These are phyloP conservation scores for Venturia pyrina DNA, from an alignment of 2,329 filamentous ascomycete species.

Conservation along the genomic window DNA sequence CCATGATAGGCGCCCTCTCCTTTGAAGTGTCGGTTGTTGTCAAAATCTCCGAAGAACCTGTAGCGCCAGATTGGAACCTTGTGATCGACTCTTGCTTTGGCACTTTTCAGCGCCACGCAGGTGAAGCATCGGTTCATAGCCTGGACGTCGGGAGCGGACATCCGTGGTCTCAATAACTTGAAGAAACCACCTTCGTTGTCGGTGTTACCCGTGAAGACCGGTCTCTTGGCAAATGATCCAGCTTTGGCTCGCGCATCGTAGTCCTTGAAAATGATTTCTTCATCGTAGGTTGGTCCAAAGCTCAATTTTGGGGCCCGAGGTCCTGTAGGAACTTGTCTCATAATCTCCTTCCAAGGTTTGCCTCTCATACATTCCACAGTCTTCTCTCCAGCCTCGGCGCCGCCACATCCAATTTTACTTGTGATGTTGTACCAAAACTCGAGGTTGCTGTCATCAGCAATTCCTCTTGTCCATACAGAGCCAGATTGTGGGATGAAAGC, in stretches of 20 bases:
- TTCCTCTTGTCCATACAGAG: slow-evolving; percentile 4
- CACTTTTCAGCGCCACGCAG: slow-evolving; percentile 8
- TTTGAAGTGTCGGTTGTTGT: background rate
- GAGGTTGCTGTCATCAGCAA: slow-evolving; percentile 2
- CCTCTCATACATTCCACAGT: slow-evolving; percentile 18
- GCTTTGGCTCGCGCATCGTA: slow-evolving; percentile 8
- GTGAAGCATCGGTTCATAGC: slow-evolving; percentile 3
- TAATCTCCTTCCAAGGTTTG: slow-evolving; percentile 12
- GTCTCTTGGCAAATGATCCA: slow-evolving; percentile 5
- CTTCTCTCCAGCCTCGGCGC: slow-evolving; percentile 5
- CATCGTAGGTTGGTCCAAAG: slow-evolving; percentile 10
- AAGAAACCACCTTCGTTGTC: slow-evolving; percentile 9
- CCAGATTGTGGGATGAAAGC: slow-evolving; percentile 15
- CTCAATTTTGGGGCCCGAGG: background rate
- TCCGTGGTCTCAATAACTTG: background rate
- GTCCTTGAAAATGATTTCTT: slow-evolving; percentile 8
- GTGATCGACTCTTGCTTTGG: background rate
- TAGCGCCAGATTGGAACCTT: slow-evolving; percentile 9
- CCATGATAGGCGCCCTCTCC: slow-evolving; percentile 11
- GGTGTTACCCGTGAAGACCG: background rate
- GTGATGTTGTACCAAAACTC: slow-evolving; percentile 6
- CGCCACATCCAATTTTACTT: slow-evolving; percentile 7
- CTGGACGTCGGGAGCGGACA: background rate
- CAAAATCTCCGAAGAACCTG: slow-evolving; percentile 7
- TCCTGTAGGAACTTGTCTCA: slow-evolving; percentile 4